Evolutionary conservation across 176 grass and related monocot species (phyloP).

Genomic region (Carex kokanica): DNA sequence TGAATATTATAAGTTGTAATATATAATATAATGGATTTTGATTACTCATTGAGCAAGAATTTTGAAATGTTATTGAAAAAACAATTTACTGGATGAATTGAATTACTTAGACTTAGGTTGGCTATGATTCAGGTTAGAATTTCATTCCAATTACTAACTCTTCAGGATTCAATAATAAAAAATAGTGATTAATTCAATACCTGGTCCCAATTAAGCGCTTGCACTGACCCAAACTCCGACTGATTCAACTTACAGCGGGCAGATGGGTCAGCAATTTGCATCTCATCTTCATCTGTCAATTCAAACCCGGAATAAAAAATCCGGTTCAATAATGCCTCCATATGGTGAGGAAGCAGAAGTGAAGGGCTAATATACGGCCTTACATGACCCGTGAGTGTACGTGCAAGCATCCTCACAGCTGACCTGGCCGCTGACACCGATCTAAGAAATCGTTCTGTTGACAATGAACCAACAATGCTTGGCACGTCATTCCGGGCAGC

Average conservation of each 20-base stretch:
- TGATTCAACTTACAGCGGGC: conserved; percentile 29
- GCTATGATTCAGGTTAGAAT: not conserved
- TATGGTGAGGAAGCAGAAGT: conserved; percentile 20
- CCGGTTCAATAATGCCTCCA: conserved; percentile 31
- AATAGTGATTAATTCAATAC: too few relatives aligned
- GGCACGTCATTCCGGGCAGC: not conserved
- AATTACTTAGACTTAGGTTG: too few relatives aligned
- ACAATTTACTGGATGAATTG: not conserved
- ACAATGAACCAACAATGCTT: conserved; percentile 1
- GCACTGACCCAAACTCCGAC: conserved; percentile 12
- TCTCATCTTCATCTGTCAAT: conserved; percentile 26
- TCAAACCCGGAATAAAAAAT: conserved; percentile 36
- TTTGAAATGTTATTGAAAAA: not conserved
- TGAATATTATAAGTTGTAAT: not conserved
- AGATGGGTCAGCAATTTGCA: conserved; percentile 19
- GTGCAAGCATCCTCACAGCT: conserved; percentile 22
- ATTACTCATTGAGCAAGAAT: not conserved
- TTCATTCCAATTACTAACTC: not conserved
- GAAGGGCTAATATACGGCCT: conserved; percentile 3
- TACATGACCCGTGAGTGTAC: conserved; percentile 16
- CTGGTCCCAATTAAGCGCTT: conserved; percentile 33
- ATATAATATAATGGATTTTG: not conserved
- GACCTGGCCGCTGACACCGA: conserved; percentile 32
- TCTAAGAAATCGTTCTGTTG: conserved; percentile 27
- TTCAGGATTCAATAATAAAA: not conserved